Evolutionary conservation across 441 rosid genomes (phyloP), one percentile per base, ranked within the genome.

Genomic region (Aleurites moluccanus): DNA sequence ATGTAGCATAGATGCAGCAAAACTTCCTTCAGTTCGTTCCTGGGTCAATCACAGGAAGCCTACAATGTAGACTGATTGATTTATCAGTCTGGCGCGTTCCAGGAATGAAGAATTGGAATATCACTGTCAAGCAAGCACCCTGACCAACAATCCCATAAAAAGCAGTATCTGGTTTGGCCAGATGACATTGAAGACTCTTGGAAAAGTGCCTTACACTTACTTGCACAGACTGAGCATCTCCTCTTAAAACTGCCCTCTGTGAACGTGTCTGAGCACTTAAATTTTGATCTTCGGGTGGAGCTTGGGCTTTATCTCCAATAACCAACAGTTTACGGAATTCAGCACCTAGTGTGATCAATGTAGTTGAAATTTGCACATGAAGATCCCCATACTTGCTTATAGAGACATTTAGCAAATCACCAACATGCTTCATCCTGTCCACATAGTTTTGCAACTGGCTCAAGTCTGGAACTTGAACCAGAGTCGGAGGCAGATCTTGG

Each of bases 321-420:
- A 95, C 91, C 76, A 85, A 59, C 86, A 94, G 77, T 75, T 91
- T 87, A 69, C 84, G 84, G 65, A 91, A 91, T 79, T 94, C 98
- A 44, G 91, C 83, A 21, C 99, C 98, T 7, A 95, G 94, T 59
- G 90, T 89, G 79, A 95, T 80, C 85, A 91, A 77, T 14, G 97
- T 86, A 13, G 96, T 95, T 0, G 97, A 88, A 50, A 88, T 88
- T 72, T 95, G 96, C 66, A 92, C 63, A 57, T 95, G 98, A 11
- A 95, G 84, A 80, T 92, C 97, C 67, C 99, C 99, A 35, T 85
- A n/a, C n/a, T n/a, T n/a, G 88, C 93, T 91, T 82, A 95, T 90
- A 0, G 89, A 79, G 15, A 95, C 95, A 73, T 85, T 89, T 69
- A 93, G 85, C 76, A 88, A 77, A 64, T 93, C 98, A 3, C 99